A percentile compares a stretch with the other conserved stretches of the same genome.
These are phyloP conservation scores for Russula earlei DNA, from an alignment of 768 basidiomycete genomes.

Conservation along the genomic window DNA sequence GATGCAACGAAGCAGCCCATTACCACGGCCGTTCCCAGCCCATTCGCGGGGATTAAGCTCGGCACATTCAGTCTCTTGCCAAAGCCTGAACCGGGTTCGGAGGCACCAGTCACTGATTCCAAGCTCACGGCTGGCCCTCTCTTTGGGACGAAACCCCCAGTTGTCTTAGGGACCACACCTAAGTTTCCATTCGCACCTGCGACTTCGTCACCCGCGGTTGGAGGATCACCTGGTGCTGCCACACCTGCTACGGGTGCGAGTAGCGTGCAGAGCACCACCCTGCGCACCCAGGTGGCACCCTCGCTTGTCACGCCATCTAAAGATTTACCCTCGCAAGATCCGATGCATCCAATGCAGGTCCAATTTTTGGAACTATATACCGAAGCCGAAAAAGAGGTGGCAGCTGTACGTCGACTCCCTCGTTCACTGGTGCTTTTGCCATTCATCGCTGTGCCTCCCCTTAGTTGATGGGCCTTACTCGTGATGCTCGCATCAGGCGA, in stretches of 20 bases:
- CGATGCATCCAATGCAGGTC: slow-evolving; percentile 58
- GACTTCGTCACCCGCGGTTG: slow-evolving; percentile 14
- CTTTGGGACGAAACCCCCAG: not conserved
- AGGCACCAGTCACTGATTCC: not conserved
- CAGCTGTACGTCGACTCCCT: slow-evolving; percentile 39
- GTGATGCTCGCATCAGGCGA: slow-evolving; percentile 30
- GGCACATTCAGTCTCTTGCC: not conserved
- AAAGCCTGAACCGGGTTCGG: slow-evolving; percentile 2
- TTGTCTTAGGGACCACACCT: not conserved
- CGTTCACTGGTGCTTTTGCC: not conserved
- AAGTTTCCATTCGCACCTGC: slow-evolving; percentile 4
- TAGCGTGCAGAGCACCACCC: not conserved
- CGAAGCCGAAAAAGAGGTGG: slow-evolving; percentile 43
- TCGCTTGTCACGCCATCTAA: slow-evolving; percentile 6
- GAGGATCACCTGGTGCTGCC: not conserved
- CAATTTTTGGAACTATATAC: slow-evolving; percentile 47
- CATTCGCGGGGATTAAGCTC: not conserved
- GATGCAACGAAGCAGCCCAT: not conserved
- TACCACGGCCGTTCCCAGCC: not conserved
- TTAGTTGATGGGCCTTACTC: slow-evolving; percentile 39
- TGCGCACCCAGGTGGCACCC: not conserved
- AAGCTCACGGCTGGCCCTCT: not conserved
- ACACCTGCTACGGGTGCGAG: not conserved
- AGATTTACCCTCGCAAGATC: slow-evolving; percentile 16
- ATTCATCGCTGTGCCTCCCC: not conserved